Base-by-base conservation (phyloP, 495 filamentous ascomycete species). In the Podospora anserina region DNA sequence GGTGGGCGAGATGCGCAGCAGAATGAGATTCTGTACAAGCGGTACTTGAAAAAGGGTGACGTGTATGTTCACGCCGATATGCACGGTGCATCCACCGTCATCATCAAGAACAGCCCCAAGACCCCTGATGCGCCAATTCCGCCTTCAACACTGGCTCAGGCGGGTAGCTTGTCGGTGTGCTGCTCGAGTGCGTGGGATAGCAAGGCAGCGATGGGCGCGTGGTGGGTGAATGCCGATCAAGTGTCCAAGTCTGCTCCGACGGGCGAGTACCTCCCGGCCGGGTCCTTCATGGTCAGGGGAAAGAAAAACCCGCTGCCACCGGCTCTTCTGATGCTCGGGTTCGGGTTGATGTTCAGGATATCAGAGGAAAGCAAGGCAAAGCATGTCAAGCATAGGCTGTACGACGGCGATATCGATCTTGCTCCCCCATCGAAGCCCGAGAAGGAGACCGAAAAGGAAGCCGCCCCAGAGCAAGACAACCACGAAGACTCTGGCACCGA, bases 161-260 rank as follows among this genome's bases (percentile, higher is more conserved):
- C 95, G 16, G 95, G 95, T 1, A 90, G 87, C 63, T 74, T 97
- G 19, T 88, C 89, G 2, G 91, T 98, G 28, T 88, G 90, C 60
- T 91, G 91, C 34, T 97, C 93, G 0, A 89, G 78, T 60, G 94
- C 93, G 1, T 99, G 95, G 95, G 95, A 97, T 63, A 94, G 91
- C 0, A 99, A 98, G 79, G 93, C 93, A 5, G 88, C 91, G 11
- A 96, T 97, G 93, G 88, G 90, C 6, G 93, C 94, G 16, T 99
- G 91, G 88, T 99, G 95, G 95, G 93, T 93, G 0, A 85, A 88
- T 61, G 89, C 90, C 15, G 88, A 92, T 66, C 94, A 98, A 74
- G 92, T 98, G 0, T 90, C 91, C 2, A 97, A 97, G 79, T 90
- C 86, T 55, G 88, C 88, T 0, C 82, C 86, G 0, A 85, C 84